Evolutionary conservation across 2,329 filamentous ascomycete genomes (phyloP).

Genomic region (Madurella mycetomatis): DNA sequence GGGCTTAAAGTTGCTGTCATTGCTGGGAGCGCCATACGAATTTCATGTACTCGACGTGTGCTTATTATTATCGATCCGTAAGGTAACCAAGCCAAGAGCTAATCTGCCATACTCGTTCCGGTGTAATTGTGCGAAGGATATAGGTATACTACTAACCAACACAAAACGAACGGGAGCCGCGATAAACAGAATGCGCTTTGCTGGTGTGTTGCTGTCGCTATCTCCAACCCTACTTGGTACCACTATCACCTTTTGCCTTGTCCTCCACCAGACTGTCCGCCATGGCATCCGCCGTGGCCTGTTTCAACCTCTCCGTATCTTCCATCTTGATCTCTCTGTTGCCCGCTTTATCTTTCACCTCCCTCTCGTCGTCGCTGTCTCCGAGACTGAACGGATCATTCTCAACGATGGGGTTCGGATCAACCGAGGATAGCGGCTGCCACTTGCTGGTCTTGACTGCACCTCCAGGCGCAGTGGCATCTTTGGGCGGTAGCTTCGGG

Average conservation of each 20-base stretch:
- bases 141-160: not conserved
- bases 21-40: too few relatives aligned
- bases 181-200: not conserved
- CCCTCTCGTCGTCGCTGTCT: slow-evolving; percentile 90
- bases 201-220: not conserved
- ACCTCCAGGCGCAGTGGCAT: slow-evolving; percentile 38
- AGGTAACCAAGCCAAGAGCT: not conserved
- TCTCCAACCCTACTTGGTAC: not conserved
- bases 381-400: slow-evolving; percentile 96
- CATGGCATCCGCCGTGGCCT: slow-evolving; percentile 60
- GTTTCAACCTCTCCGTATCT: slow-evolving; percentile 58
- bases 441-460: slow-evolving; percentile 81
- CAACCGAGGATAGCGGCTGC: slow-evolving; percentile 85
- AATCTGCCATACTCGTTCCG: not conserved
- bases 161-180: not conserved
- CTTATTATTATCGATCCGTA: too few relatives aligned
- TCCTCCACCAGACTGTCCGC: slow-evolving; percentile 49
- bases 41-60: too few relatives aligned
- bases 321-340: slow-evolving; percentile 49
- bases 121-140: not conserved
- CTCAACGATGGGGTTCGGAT: slow-evolving; percentile 78
- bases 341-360: slow-evolving; percentile 62
- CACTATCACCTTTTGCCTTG: slow-evolving; percentile 26
- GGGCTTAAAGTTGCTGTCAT: too few relatives aligned
- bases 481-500: slow-evolving; percentile 52